Evolutionary conservation across 345 rosid genomes (phyloP), one percentile per base, ranked within the genome.

Genomic region (Gossypium thurberi): DNA sequence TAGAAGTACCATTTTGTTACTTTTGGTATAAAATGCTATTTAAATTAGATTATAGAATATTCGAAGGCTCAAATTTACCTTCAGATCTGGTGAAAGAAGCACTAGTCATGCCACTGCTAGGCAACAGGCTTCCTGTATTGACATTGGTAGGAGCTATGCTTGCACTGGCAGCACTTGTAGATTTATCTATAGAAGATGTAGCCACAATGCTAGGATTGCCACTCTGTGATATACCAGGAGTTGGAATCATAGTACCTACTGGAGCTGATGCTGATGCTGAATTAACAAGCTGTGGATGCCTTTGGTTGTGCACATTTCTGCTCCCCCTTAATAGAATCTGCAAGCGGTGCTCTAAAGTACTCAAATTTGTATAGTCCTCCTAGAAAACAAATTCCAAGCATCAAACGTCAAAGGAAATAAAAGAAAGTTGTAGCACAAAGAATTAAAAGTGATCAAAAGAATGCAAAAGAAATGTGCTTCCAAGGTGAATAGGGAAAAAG

Each of bases 241-340:
- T 92, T 25, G 98, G 98, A 66, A 95, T 95, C 98, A 95, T 91
- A 44, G 93, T 86, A 69, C 88, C 89, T 80, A 84, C 70, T 9
- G 91, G 58, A 47, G 93, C 69, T 23, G 93, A 82, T 69, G 81
- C 53, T 18, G 98, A 81, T 64, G 81, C 47, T 17, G 98, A 82
- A 86, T 79, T 83, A 77, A 83, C 85, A 80, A 74, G 80, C 74
- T 84, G 87, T 18, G 14, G 81, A 71, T 68, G 88, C 33, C 87
- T 88, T 60, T 86, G 91, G 72, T 67, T 84, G 74, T 82, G 78
- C 71, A 47, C 80, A 70, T 68, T 87, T 44, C 73, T 65, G 86
- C 23, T 63, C 76, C 80, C 78, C 80, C 70, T 88, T 71, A 92
- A 57, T 70, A 95, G 65, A 65, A 40, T 70, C 43, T 82, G 79